Conservation (phyloP, 345 rosid species). For the Salix udensis region DNA sequence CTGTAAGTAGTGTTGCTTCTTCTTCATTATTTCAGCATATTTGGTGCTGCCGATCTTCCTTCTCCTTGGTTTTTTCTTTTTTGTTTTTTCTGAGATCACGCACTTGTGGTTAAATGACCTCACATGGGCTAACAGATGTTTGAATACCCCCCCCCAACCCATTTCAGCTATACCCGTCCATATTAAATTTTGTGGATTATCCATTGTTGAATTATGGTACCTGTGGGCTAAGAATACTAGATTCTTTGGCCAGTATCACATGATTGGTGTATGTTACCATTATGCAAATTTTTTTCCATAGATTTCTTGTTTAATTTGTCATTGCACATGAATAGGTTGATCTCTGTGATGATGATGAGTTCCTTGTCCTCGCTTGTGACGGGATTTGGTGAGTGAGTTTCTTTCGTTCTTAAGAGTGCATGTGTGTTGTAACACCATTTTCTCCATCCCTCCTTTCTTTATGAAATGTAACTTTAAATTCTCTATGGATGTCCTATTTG, state of each 20-base stretch:
- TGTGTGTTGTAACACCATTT: neutral
- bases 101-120: neutral
- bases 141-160: no score
- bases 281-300: neutral
- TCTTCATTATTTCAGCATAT: neutral
- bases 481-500: neutral
- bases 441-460: neutral
- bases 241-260: neutral
- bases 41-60: neutral
- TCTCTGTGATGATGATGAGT: conserved; percentile 92
- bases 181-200: neutral
- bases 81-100: neutral
- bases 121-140: neutral
- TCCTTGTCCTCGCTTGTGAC: conserved; percentile 88
- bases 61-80: neutral
- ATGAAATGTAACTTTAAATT: neutral
- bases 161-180: neutral
- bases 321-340: conserved; percentile 53
- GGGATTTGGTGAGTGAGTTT: conserved; percentile 86
- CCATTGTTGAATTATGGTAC: neutral
- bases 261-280: no score
- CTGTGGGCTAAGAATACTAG: neutral
- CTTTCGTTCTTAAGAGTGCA: neutral
- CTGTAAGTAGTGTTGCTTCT: conserved; percentile 33
- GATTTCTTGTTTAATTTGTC: neutral